Base-by-base conservation (phyloP, 2,329 filamentous ascomycete genomes). In the Thielaviopsis euricoi region DNA sequence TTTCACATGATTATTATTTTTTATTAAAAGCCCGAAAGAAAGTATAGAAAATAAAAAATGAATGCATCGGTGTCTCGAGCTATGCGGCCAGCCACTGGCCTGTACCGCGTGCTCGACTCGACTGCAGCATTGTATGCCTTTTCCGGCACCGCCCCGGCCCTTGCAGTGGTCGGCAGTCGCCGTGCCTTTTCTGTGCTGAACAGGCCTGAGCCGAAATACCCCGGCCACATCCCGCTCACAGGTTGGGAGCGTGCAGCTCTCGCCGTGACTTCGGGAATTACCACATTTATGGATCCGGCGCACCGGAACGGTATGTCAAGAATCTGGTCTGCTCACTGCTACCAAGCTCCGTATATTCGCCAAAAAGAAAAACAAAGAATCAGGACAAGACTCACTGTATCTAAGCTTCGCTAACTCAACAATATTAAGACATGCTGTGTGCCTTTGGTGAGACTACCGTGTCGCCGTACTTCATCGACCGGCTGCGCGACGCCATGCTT, bases 371-470 rank as follows among this genome's bases (percentile, higher is more conserved):
- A n/a, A n/a, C n/a, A n/a, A n/a, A 23, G 33, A 40, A 26, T 21
- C 48, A 17, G 4, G 13, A 4, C 48, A 17, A 3, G 13, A 4
- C 25, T 56, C 12, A 2, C 29, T 6, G 29, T 33, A 10, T 10
- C 12, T 6, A 6, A 6, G 29, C 29, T 6, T 33, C 12, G 29
- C 7, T 33, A 33, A 33, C 29, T 33, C 7, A 17, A 37, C 51
- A 23, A 6, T 48, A 17, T 37, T 33, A 23, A 88, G 93, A 98
- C 73, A 82, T 98, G 64, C 94, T 98, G 65, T 93, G 93, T 37
- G 81, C 89, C 37, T 81, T 95, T n/a, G 91, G 90, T 67, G 93
- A 98, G 76, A 84, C 90, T 26, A 97, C 93, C 2, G 89, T 90
- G 22, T 89, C 90, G 10, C 93, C 93, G 13, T 95, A 89, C 77